Evolutionary conservation across 768 basidiomycete genomes (phyloP).

Genomic region (Tephrocybe sp.): DNA sequence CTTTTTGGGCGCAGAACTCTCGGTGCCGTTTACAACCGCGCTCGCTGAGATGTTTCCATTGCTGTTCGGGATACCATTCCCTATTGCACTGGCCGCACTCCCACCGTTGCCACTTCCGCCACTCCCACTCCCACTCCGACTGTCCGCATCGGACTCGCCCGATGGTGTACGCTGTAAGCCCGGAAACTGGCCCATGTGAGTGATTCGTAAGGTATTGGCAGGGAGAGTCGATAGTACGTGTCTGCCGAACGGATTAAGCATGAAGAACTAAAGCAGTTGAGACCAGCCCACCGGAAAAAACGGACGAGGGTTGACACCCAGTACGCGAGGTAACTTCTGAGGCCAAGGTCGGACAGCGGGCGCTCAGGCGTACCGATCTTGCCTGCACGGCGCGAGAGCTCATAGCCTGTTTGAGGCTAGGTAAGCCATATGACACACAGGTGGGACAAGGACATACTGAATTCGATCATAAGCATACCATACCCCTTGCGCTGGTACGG

Average conservation of each 20-base stretch:
- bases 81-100: neutral
- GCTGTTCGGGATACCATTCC: conserved; percentile 2
- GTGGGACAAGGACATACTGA: conserved; percentile 63
- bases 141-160: conserved; percentile 22
- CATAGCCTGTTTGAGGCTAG: conserved; percentile 66
- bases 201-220: conserved; percentile 47
- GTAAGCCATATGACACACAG: neutral
- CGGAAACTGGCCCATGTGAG: conserved; percentile 43
- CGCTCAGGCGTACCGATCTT: conserved; percentile 93
- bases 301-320: conserved; percentile 86
- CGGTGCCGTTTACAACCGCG: conserved; percentile 15
- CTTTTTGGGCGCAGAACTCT: conserved; percentile 30
- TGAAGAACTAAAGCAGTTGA: neutral
- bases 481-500: conserved; percentile 89
- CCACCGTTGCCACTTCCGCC: neutral
- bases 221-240: conserved; percentile 65
- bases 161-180: conserved; percentile 36
- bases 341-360: conserved; percentile 90
- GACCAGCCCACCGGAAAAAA: conserved; percentile 63
- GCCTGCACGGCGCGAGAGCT: conserved; percentile 77
- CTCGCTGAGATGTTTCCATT: neutral
- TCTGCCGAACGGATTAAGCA: conserved; percentile 22
- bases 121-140: neutral
- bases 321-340: conserved; percentile 86
- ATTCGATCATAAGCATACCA: conserved; percentile 96